phyloP scores from a whole-genome alignment of 1,139 yeast species.

The Suhomyces bribrorum region DNA sequence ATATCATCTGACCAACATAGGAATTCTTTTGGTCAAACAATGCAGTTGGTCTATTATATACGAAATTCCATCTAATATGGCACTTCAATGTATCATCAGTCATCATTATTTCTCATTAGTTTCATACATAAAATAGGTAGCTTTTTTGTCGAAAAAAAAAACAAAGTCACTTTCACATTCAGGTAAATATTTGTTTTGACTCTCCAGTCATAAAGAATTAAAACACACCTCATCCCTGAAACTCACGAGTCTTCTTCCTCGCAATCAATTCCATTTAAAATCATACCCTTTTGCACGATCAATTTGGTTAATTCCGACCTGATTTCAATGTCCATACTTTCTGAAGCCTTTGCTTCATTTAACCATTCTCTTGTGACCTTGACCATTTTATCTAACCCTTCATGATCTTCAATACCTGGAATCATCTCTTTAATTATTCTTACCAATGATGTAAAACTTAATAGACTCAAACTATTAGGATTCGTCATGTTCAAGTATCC shows the following conservation, averaged over 20 bases:
- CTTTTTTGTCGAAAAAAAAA: neutral
- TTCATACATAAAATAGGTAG: no score
- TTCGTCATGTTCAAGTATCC: slow-evolving; percentile 26
- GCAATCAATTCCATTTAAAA: slow-evolving; percentile 31
- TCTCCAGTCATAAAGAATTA: no score
- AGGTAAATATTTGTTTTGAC: no score
- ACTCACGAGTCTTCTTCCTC: slow-evolving; percentile 16
- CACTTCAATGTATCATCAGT: neutral
- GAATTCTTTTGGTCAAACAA: neutral
- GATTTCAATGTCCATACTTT: slow-evolving; percentile 25
- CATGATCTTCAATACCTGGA: slow-evolving; percentile 24
- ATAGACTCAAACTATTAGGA: slow-evolving; percentile 14
- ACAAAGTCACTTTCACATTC: neutral
- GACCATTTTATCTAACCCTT: slow-evolving; percentile 32
- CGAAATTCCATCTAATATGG: neutral
- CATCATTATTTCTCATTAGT: neutral
- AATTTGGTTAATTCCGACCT: slow-evolving; percentile 33
- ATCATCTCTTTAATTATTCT: slow-evolving; percentile 28
- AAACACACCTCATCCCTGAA: no score
- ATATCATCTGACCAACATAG: neutral
- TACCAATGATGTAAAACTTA: slow-evolving; percentile 38
- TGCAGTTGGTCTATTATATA: neutral
- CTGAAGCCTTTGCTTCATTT: slow-evolving; percentile 23
- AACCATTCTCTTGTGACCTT: slow-evolving; percentile 36
- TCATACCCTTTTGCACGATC: slow-evolving; percentile 36